Evolutionary conservation across 2,329 filamentous ascomycete genomes (phyloP).

Genomic region (Colletotrichum chrysophilum): DNA sequence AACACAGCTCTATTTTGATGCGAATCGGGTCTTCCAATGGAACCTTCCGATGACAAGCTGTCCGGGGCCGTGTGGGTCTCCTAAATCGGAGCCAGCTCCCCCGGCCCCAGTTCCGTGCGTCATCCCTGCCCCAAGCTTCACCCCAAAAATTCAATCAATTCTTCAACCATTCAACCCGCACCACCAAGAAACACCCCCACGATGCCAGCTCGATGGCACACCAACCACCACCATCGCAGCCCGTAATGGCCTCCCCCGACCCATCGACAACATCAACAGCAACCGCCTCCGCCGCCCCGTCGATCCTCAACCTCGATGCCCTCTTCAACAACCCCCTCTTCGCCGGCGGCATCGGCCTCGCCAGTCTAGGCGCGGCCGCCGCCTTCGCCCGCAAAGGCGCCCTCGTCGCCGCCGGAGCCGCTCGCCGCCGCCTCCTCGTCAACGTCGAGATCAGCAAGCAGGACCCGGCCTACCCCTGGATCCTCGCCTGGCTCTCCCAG

Average conservation of each 20-base stretch:
- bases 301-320: conserved; percentile 51
- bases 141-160: neutral
- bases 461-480: conserved; percentile 92
- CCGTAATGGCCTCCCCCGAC: conserved; percentile 8
- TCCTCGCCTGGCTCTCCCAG: conserved; percentile 91
- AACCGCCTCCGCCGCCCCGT: neutral
- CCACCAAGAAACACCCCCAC: neutral
- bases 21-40: neutral
- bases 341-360: conserved; percentile 84
- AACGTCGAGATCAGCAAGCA: conserved; percentile 95
- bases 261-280: neutral
- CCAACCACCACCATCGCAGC: neutral
- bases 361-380: conserved; percentile 81
- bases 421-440: conserved; percentile 87
- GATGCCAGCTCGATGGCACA: neutral
- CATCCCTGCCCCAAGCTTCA: neutral
- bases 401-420: conserved; percentile 72
- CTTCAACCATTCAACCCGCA: neutral
- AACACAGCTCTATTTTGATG: neutral
- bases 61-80: neutral
- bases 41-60: neutral
- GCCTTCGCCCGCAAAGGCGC: conserved; percentile 81
- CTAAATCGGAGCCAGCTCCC: neutral
- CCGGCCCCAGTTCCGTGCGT: neutral
- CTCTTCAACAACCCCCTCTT: conserved; percentile 69